These are phyloP conservation scores for Caloboletus inedulis DNA, from an alignment of 1,284 basidiomycete genomes.

Conservation along the genomic window DNA sequence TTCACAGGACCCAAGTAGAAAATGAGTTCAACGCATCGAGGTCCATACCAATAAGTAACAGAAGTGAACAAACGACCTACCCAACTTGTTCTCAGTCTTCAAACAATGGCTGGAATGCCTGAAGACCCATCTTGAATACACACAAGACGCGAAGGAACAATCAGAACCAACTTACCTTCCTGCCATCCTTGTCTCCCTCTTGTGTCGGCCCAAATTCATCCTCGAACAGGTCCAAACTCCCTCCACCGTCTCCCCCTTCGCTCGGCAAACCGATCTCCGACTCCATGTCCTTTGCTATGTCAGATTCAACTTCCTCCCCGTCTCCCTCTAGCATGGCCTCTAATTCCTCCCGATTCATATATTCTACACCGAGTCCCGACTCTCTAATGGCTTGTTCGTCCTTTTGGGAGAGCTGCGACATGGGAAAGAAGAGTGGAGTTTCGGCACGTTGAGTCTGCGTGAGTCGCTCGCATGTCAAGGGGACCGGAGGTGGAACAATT, in stretches of 20 bases:
- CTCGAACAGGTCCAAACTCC: conserved; percentile 38
- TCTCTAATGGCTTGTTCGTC: conserved; percentile 49
- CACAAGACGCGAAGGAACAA: neutral
- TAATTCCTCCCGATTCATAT: conserved; percentile 62
- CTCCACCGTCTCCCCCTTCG: conserved; percentile 14
- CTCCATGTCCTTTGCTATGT: conserved; percentile 20
- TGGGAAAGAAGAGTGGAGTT: conserved; percentile 64
- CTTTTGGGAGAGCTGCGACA: conserved; percentile 56
- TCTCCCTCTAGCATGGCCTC: conserved; percentile 62
- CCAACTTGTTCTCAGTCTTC: conserved; percentile 47
- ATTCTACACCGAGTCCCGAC: conserved; percentile 61
- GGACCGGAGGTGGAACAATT: conserved; percentile 29
- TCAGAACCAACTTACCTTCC: conserved; percentile 34
- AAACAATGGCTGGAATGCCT: conserved; percentile 64
- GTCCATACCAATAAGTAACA: neutral
- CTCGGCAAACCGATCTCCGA: neutral
- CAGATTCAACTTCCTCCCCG: conserved; percentile 57
- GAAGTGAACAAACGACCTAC: neutral
- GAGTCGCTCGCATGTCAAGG: conserved; percentile 42
- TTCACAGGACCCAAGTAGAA: neutral
- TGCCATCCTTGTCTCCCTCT: conserved; percentile 24
- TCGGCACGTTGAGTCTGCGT: conserved; percentile 20
- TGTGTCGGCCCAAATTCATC: conserved; percentile 57
- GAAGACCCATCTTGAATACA: conserved; percentile 2
- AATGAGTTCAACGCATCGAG: neutral